These are phyloP conservation scores for Rubroshorea leprosula DNA, from an alignment of 345 rosid species.

Conservation along the genomic window DNA sequence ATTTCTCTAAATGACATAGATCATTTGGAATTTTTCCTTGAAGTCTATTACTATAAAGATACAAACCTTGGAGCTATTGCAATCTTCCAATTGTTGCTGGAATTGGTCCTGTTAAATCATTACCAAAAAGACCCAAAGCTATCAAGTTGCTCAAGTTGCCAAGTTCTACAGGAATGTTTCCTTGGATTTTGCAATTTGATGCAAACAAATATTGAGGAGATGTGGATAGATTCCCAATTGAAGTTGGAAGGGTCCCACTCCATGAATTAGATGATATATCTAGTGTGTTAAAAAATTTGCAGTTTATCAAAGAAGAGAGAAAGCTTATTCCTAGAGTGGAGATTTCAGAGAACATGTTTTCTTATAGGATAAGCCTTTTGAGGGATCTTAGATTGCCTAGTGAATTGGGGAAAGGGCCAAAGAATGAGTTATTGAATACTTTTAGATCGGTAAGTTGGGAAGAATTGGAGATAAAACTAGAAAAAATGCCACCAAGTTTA, in stretches of 20 bases:
- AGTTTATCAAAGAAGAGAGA: constrained; percentile 17
- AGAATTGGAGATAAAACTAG: constrained; percentile 2
- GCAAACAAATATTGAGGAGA: not conserved
- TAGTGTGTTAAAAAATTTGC: not conserved
- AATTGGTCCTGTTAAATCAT: constrained; percentile 12
- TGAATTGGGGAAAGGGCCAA: constrained; percentile 6
- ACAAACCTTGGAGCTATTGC: constrained; percentile 5
- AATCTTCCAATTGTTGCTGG: constrained; percentile 17
- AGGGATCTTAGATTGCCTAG: constrained; percentile 12
- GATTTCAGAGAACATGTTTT: not conserved
- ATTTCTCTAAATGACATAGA: not conserved
- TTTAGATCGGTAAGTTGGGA: constrained; percentile 3
- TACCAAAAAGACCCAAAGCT: not conserved
- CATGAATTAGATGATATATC: not conserved
- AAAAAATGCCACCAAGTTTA: constrained; percentile 3
- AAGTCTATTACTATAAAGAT: not conserved
- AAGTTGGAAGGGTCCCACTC: constrained; percentile 8
- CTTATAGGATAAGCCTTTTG: not conserved
- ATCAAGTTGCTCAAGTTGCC: constrained; percentile 10
- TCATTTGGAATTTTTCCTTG: constrained; percentile 4
- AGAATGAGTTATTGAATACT: not conserved
- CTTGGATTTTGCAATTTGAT: constrained; percentile 2
- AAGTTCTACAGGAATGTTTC: constrained; percentile 11
- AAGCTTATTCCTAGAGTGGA: not conserved
- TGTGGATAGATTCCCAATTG: constrained; percentile 7